Conservation (phyloP, 345 rosid genomes). For the Eucalyptus pauciflora region DNA sequence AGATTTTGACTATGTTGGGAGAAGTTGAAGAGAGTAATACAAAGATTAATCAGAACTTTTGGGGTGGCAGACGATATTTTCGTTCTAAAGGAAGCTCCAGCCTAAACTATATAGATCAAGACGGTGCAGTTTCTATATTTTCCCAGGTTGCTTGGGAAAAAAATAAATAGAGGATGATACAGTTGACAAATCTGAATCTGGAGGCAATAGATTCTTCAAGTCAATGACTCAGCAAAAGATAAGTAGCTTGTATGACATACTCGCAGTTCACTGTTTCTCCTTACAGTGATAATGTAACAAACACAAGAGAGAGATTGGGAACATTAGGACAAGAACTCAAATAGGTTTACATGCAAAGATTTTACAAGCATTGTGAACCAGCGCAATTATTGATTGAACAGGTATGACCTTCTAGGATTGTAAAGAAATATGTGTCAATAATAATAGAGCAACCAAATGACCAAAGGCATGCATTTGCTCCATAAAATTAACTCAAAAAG, state of each 20-base stretch:
- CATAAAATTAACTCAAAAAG: not conserved
- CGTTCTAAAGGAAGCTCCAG: not conserved
- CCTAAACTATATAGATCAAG: not conserved
- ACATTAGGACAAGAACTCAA: not conserved
- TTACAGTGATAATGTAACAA: not conserved
- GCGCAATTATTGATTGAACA: not conserved
- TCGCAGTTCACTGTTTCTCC: not conserved
- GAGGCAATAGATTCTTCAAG: not conserved
- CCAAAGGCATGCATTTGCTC: not conserved
- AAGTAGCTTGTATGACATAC: not conserved
- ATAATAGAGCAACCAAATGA: not conserved
- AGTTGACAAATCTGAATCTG: not conserved
- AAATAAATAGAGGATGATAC: not conserved
- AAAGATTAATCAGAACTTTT: not conserved
- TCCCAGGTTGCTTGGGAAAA: not conserved
- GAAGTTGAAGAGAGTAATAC: not conserved
- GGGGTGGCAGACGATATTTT: not conserved
- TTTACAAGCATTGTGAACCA: not conserved
- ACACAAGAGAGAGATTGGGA: not conserved
- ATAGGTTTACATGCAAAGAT: not conserved
- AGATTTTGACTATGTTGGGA: not conserved
- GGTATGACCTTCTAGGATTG: not conserved
- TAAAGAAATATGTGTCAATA: not conserved
- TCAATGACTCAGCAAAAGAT: not conserved
- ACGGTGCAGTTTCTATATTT: not conserved